Conservation (phyloP, 148 eudicot species). For the Vaccinium macrocarpon region DNA sequence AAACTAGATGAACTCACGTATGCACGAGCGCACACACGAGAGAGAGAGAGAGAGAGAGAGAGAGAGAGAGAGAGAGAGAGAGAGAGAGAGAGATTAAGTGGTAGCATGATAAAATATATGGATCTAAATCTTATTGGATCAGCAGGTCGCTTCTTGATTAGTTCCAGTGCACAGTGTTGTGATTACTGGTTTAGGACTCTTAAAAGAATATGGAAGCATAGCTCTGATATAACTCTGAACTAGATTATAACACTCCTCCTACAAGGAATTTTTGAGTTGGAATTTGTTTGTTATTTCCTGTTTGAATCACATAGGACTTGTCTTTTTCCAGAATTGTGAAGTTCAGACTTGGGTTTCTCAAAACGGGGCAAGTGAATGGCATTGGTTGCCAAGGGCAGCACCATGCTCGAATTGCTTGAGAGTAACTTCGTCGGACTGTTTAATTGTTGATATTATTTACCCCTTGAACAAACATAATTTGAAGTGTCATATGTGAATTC, state of each 20-base stretch:
- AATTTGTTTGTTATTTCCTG: not conserved
- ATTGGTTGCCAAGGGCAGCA: not conserved
- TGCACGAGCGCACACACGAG: not conserved
- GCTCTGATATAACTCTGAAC: not conserved
- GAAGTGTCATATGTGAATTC: not conserved
- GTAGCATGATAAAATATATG: not conserved
- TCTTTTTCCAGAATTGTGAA: not conserved
- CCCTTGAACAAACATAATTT: not conserved
- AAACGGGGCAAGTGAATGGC: not conserved
- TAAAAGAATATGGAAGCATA: not conserved
- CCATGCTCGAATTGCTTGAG: not conserved
- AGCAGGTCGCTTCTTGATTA: not conserved
- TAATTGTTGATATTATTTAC: not conserved
- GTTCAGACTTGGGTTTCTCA: not conserved
- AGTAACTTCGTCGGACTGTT: not conserved
- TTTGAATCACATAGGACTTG: not conserved
- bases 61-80: not conserved
- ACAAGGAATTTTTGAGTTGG: not conserved
- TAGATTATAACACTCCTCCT: not conserved
- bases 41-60: not conserved
- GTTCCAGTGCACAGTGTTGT: not conserved
- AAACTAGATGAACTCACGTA: not conserved
- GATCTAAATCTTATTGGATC: not conserved
- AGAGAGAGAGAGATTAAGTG: not conserved
- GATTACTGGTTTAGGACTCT: not conserved